These are phyloP conservation scores for Colletotrichum viniferum DNA, from an alignment of 2,329 filamentous ascomycete species.

Conservation along the genomic window DNA sequence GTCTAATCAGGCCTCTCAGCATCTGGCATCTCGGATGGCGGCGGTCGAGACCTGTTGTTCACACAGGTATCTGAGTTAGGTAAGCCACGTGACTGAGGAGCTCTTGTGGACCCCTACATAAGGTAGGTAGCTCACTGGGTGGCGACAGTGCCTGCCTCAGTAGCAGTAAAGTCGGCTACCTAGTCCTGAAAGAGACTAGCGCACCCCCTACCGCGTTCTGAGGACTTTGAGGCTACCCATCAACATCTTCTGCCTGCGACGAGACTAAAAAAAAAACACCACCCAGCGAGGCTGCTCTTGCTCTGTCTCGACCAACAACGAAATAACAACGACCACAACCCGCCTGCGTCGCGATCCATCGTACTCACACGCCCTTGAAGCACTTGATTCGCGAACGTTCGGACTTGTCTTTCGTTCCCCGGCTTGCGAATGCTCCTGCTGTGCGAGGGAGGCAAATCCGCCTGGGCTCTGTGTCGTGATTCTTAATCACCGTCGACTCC, in stretches of 20 bases:
- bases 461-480: constrained; percentile 18
- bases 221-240: neutral
- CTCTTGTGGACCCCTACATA: neutral
- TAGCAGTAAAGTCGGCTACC: neutral
- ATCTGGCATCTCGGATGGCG: neutral
- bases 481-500: constrained; percentile 10
- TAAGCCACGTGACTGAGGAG: neutral
- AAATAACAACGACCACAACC: neutral
- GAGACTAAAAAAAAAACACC: neutral
- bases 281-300: neutral
- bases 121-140: neutral
- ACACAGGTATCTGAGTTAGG: neutral
- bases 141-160: neutral
- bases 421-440: constrained; percentile 2
- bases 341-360: neutral
- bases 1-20: neutral
- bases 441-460: constrained; percentile 11
- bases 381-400: neutral
- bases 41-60: neutral
- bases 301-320: neutral
- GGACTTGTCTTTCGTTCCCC: neutral
- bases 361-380: neutral
- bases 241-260: neutral
- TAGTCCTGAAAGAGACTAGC: neutral
- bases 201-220: constrained; percentile 2